Conservation (phyloP, 306 rosid genomes). For the Parietaria judaica region DNA sequence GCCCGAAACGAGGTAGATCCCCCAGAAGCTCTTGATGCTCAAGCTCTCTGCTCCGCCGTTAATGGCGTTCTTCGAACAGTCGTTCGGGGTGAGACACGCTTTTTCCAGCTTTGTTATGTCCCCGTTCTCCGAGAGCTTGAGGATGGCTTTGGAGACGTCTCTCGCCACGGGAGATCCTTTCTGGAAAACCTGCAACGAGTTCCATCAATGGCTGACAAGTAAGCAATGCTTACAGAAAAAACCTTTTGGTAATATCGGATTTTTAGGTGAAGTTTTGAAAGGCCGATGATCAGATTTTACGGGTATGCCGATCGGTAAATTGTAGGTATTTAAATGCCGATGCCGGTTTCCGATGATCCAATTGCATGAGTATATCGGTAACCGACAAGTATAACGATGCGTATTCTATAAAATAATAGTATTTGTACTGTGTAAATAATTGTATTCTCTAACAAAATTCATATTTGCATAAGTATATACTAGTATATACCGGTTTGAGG, state of each 20-base stretch:
- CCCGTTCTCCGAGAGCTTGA: constrained; percentile 38
- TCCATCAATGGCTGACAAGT: neutral
- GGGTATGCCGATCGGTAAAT: neutral
- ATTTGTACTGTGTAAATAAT: no score
- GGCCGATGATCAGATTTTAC: no score
- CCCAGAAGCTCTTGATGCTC: constrained; percentile 44
- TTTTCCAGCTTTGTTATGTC: constrained; percentile 28
- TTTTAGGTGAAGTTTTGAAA: no score
- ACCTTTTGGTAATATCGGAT: no score
- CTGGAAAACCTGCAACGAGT: constrained; percentile 43
- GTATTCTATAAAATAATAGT: no score
- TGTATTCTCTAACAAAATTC: no score
- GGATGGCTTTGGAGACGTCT: constrained; percentile 51
- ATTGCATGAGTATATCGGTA: no score
- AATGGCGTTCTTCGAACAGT: constrained; percentile 17
- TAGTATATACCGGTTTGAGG: no score
- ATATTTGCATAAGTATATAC: no score
- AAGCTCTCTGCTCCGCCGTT: constrained; percentile 20
- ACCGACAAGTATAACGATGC: no score
- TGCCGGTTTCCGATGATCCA: no score
- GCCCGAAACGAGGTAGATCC: constrained; percentile 44
- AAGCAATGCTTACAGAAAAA: neutral
- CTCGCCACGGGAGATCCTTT: constrained; percentile 61
- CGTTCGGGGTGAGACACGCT: constrained; percentile 23
- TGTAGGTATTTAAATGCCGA: neutral